Conservation (phyloP, 352 stramenopile genomes). For the Globisporangium irregulare region DNA sequence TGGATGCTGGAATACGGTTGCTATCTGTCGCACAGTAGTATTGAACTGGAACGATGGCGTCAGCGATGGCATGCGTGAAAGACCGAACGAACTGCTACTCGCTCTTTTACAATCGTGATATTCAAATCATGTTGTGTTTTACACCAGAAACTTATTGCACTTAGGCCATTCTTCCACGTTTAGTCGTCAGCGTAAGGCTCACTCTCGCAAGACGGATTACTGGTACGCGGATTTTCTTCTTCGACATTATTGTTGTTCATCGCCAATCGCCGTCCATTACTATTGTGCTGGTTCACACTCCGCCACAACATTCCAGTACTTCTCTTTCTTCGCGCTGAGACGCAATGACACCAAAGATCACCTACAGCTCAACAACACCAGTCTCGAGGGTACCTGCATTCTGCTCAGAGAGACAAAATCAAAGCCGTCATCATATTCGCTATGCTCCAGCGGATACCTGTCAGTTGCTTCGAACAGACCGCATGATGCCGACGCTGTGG, state of each 20-base stretch:
- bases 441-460: too few species aligned
- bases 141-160: background rate
- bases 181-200: background rate
- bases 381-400: background rate
- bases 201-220: background rate
- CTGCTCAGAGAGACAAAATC: background rate
- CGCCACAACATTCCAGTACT: background rate
- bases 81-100: background rate
- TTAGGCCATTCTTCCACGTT: background rate
- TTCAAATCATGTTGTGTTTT: slow-evolving; percentile 3
- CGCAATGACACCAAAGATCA: background rate
- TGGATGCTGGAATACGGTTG: background rate
- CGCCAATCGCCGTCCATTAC: background rate
- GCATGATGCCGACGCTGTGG: background rate
- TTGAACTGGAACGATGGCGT: slow-evolving; percentile 5
- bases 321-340: background rate
- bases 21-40: slow-evolving; percentile 4
- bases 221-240: background rate
- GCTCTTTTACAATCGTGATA: background rate
- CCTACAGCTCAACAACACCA: background rate
- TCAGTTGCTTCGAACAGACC: background rate
- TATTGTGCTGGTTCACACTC: background rate
- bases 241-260: background rate
- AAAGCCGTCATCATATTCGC: background rate
- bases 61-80: background rate